Evolutionary conservation across 2,329 filamentous ascomycete genomes (phyloP), one percentile per base, ranked within the genome.

Genomic region (Colletotrichum limetticola): DNA sequence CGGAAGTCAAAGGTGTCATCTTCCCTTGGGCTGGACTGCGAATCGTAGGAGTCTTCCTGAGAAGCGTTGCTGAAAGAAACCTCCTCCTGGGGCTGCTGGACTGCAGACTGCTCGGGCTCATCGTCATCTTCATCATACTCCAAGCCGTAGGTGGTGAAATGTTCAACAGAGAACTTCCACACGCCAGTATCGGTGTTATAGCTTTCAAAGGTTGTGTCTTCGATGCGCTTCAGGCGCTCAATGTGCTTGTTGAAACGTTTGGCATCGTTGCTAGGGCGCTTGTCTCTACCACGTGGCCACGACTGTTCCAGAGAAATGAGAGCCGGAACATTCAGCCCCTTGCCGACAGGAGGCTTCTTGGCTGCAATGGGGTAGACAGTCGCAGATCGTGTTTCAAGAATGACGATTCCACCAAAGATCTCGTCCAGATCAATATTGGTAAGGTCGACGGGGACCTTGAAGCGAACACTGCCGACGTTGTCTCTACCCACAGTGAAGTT

Each of bases 141-240:
- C 66, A 98, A 88, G 53, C 94, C 95, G 80, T 99, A 99, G 1
- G 95, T 98, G 1, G 96, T 98, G 82, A 97, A 99, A 82, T 99
- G 97, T 78, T 96, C 92, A n/a, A 99, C 97, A 11, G 87, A 91
- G 85, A 99, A 99, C 16, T 90, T 90, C 97, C 97, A 99, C 59
- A 94, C 89, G 65, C 96, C 97, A 65, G 91, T 95, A 1, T 94
- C 88, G 70, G 88, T 86, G 75, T 97, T 90, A 82, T 98, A 99
- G 78, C 88, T 88, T 77, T 95, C 87, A 78, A 98, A 98, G 4
- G 91, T 91, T 0, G 97, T 98, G 80, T 94, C 92, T 9, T 86
- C 85, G 49, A 98, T 95, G 71, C 89, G 91, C 86, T 91, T 93
- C 28, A 99, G 90, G 66, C 94, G 92, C 74, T 93, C 91, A 68